Evolutionary conservation across 2,329 filamentous ascomycete genomes (phyloP), one percentile per base, ranked within the genome.

Genomic region (Penicillium nordicum): DNA sequence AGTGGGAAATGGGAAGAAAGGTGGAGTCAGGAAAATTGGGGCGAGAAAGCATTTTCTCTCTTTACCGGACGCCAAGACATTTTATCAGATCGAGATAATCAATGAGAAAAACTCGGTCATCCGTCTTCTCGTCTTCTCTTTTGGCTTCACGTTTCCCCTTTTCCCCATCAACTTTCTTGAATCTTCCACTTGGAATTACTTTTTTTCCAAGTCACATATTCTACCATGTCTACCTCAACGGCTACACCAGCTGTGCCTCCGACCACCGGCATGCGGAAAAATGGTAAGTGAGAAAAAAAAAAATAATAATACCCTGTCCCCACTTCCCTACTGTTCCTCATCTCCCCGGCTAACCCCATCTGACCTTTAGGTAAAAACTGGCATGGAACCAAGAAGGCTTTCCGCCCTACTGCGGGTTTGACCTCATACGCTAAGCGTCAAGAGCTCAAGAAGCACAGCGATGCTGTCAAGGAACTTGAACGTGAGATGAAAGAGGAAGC

Each of bases 401-500:
- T 97, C 76, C 88, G 94, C 38, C 93, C 90, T 4, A 86, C 80
- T 14, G 82, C 88, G 10, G 91, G 92, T 27, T 82, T 92, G 65
- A 89, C 85, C 3, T 86, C 90, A 0, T 97, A 88, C 73, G 86
- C 88, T 64, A 88, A 91, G 75, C 87, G 93, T 51, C 79, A 84
- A 44, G 86, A 88, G 65, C 82, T 87, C 59, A 85, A 91, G 50
- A 84, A 86, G 60, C 83, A 86, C 8, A 82, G 87, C 66, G 83
- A 84, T 12, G 85, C 90, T n/a, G 84, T 89, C 67, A 97, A 97
- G 79, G 90, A 91, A 36, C 92, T 91, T 70, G 94, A 97, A 78
- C 92, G 90, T 76, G 92, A 97, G 75, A 86, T 99, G 85, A 95
- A 93, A 79, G 90, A 92, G 0, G 94, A 97, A 78, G 97, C 96